These are phyloP conservation scores for Starmerella potacharoeniae DNA, from an alignment of 805 yeast species.

Conservation along the genomic window DNA sequence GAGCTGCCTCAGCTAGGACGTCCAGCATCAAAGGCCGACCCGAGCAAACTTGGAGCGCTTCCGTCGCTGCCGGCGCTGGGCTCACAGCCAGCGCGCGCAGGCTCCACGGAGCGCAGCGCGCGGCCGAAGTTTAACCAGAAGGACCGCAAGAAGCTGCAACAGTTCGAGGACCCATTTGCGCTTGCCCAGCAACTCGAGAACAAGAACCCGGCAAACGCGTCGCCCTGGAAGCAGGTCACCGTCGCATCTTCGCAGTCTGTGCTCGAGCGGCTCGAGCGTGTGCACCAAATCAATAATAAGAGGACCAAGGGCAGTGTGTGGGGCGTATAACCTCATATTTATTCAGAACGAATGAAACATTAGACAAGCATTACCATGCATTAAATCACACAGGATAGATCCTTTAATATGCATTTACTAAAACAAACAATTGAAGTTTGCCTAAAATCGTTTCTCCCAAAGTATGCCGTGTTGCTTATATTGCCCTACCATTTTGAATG, in stretches of 20 bases:
- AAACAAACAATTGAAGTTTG: no score
- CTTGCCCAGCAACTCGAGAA: conserved; percentile 7
- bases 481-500: no score
- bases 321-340: conserved; percentile 6
- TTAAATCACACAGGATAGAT: no score
- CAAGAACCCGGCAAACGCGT: conserved; percentile 6
- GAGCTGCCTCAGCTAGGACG: neutral
- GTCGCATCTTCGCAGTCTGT: conserved; percentile 11
- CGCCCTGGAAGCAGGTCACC: conserved; percentile 19
- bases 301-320: conserved; percentile 8
- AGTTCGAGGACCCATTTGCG: conserved; percentile 10
- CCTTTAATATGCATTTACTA: no score
- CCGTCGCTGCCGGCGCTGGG: conserved; percentile 12
- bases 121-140: conserved; percentile 10
- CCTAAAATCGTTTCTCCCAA: no score
- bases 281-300: conserved; percentile 8
- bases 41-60: neutral
- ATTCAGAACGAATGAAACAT: neutral
- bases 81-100: conserved; percentile 1
- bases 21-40: neutral
- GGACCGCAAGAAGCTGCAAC: conserved; percentile 2
- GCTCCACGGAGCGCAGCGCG: conserved; percentile 1
- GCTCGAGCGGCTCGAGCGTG: conserved; percentile 10
- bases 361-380: no score
- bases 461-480: no score